Conservation (phyloP, 495 filamentous ascomycete genomes). For the Penicillium desertorum region DNA sequence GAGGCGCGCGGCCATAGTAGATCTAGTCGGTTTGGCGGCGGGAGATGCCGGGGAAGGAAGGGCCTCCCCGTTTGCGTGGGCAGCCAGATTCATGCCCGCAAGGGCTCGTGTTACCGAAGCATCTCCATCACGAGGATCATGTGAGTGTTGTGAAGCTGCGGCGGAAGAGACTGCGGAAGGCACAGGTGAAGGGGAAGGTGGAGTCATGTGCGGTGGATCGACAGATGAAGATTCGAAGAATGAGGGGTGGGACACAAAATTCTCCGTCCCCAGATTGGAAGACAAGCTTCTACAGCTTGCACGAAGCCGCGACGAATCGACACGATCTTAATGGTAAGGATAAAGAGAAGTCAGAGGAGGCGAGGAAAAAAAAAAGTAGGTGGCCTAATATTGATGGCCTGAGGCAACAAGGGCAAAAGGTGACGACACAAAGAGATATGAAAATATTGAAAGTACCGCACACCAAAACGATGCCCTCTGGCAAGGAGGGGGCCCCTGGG, state of each 20-base stretch:
- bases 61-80: constrained; percentile 35
- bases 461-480: constrained; percentile 1
- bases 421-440: constrained; percentile 33
- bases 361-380: constrained; percentile 29
- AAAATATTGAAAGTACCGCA: constrained; percentile 6
- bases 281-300: constrained; percentile 25
- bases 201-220: constrained; percentile 49
- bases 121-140: constrained; percentile 45
- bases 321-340: constrained; percentile 8
- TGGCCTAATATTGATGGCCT: constrained; percentile 30
- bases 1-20: constrained; percentile 57
- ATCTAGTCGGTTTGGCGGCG: constrained; percentile 43
- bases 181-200: constrained; percentile 44
- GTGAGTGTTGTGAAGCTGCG: constrained; percentile 42
- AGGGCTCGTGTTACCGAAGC: constrained; percentile 47
- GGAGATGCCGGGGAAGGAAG: constrained; percentile 32
- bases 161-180: constrained; percentile 49
- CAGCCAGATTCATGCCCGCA: constrained; percentile 49
- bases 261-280: constrained; percentile 18
- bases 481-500: neutral
- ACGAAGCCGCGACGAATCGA: constrained; percentile 22
- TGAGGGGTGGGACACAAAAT: constrained; percentile 10
- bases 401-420: constrained; percentile 33
- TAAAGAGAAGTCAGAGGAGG: constrained; percentile 18
- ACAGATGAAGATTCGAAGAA: constrained; percentile 10